Evolutionary conservation across 495 filamentous ascomycete genomes (phyloP), one percentile per base, ranked within the genome.

Genomic region (Jackrogersella multiformis): DNA sequence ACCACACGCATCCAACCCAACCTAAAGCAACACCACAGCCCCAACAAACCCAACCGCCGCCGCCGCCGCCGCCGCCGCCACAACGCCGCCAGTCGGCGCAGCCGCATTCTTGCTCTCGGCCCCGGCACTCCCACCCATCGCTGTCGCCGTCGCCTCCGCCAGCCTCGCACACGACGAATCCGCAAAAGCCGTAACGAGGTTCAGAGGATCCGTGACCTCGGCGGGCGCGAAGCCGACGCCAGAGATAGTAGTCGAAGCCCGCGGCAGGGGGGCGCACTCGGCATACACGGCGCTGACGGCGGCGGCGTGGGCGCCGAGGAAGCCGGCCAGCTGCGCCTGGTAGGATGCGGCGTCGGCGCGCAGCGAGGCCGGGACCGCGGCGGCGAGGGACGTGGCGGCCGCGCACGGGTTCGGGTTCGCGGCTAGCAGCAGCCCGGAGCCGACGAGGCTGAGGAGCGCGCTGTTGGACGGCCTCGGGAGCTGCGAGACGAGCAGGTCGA

Each of bases 1-100:
- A 16, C 18, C 32, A 5, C 5, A 48, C 20, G 16, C 21, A 26
- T 12, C 12, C 8, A 15, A 51, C 8, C 15, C 48, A 8, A 15
- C 8, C 49, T 69, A 72, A 38, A 69, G 48, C 41, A 72, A 4
- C 24, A 28, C 56, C n/a, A 51, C 61, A 12, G 57, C 69, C 8
- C 61, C 69, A 0, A 69, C 23, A 26, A 69, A 8, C 6, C 69
- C 65, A 4, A 56, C 69, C 7, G 45, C 64, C 6, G 61, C 69
- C 2, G 56, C 64, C 0, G 51, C 69, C n/a, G 46, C 55, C 2
- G 7, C 41, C 0, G 48, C n/a, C n/a, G n/a, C n/a, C n/a, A n/a
- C 64, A 15, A 53, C 28, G 15, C 61, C 21, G 20, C 56, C 64
- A 12, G 64, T 68, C 28, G 64, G 69, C 51, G 9, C 20, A 3